Evolutionary conservation across 805 yeast species (phyloP).

Genomic region (Candida boidinii): DNA sequence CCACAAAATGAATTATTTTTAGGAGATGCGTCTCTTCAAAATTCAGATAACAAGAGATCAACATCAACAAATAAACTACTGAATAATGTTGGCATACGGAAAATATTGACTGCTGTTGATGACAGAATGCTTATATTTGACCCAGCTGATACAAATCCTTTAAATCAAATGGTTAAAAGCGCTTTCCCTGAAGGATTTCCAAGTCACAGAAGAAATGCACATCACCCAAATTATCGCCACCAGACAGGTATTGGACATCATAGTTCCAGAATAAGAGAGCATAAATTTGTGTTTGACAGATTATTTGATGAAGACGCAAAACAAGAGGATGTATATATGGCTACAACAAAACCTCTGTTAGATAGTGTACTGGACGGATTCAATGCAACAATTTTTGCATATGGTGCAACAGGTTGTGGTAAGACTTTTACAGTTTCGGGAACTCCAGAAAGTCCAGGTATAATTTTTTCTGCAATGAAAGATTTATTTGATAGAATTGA

Average conservation of each 20-base stretch:
- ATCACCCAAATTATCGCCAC: slow-evolving; percentile 4
- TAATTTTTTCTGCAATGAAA: slow-evolving; percentile 68
- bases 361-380: slow-evolving; percentile 75
- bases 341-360: slow-evolving; percentile 64
- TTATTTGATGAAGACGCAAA: slow-evolving; percentile 58
- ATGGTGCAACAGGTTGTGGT: slow-evolving; percentile 98
- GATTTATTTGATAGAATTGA: slow-evolving; percentile 64
- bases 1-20: not conserved
- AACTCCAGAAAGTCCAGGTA: slow-evolving; percentile 62
- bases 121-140: slow-evolving; percentile 82
- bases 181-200: slow-evolving; percentile 11
- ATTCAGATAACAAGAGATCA: not conserved
- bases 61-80: slow-evolving; percentile 22
- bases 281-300: slow-evolving; percentile 73
- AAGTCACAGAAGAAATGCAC: slow-evolving; percentile 3
- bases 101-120: slow-evolving; percentile 72
- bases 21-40: not conserved
- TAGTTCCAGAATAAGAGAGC: slow-evolving; percentile 53
- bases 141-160: slow-evolving; percentile 67
- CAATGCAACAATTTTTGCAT: slow-evolving; percentile 89
- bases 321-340: slow-evolving; percentile 59
- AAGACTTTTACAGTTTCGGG: slow-evolving; percentile 90
- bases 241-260: slow-evolving; percentile 16
- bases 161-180: slow-evolving; percentile 36
- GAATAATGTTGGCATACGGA: slow-evolving; percentile 45